phyloP scores from a whole-genome alignment of 768 basidiomycete species.

The Plicaturopsis crispa region DNA sequence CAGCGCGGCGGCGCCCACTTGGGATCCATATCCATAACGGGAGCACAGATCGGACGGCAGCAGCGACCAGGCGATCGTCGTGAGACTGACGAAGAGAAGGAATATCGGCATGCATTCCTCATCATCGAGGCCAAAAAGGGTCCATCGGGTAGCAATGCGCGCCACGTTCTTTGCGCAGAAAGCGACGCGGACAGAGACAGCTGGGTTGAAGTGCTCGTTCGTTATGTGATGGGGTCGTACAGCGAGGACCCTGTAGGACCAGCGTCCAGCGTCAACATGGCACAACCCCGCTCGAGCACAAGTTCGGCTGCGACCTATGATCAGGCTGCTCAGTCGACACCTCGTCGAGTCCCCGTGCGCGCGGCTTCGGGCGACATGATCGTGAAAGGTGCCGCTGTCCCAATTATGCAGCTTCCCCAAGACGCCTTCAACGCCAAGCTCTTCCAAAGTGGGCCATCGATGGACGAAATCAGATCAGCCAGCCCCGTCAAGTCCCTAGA shows the following conservation, averaged over 20 bases:
- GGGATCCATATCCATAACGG: slow-evolving; percentile 85
- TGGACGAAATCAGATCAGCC: slow-evolving; percentile 31
- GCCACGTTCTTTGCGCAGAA: slow-evolving; percentile 95
- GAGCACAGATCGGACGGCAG: slow-evolving; percentile 94
- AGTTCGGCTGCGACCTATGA: slow-evolving; percentile 39
- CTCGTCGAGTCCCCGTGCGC: slow-evolving; percentile 30
- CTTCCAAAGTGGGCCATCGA: slow-evolving; percentile 36
- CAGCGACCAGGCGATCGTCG: slow-evolving; percentile 44
- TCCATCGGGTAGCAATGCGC: slow-evolving; percentile 58
- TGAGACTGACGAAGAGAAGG: slow-evolving; percentile 71
- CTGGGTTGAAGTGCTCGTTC: slow-evolving; percentile 92
- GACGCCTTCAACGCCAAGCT: slow-evolving; percentile 54
- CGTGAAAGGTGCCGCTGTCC: slow-evolving; percentile 42
- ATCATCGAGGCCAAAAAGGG: slow-evolving; percentile 85
- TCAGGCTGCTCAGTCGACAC: slow-evolving; percentile 18
- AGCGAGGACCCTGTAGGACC: slow-evolving; percentile 54
- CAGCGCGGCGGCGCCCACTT: slow-evolving; percentile 88
- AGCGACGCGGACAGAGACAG: slow-evolving; percentile 88
- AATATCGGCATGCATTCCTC: slow-evolving; percentile 95
- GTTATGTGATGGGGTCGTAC: slow-evolving; percentile 78
- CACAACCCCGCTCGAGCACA: slow-evolving; percentile 52
- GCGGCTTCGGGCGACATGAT: slow-evolving; percentile 55
- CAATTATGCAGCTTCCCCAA: slow-evolving; percentile 46
- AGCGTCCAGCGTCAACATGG: slow-evolving; percentile 16
- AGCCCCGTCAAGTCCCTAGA: slow-evolving; percentile 53